Conservation (phyloP, 106 monocot genomes). For the Allium cepa region DNA sequence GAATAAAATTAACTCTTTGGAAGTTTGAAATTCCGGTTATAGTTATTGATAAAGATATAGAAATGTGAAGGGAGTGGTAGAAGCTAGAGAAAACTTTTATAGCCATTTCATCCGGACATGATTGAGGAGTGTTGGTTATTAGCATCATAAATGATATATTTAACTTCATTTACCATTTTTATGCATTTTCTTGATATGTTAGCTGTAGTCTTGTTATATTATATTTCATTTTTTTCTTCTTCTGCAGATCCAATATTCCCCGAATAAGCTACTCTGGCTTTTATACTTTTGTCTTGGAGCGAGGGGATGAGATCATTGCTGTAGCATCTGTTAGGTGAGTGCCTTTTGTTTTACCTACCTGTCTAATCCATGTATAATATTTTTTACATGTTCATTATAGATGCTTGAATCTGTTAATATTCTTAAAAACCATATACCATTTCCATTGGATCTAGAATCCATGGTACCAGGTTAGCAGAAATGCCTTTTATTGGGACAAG, state of each 20-base stretch:
- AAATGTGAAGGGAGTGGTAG: too few relatives aligned
- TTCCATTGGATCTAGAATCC: conserved; percentile 43
- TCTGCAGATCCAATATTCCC: conserved; percentile 82
- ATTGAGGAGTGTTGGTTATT: too few relatives aligned
- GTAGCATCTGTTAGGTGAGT: conserved; percentile 80
- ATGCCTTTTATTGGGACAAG: conserved; percentile 97
- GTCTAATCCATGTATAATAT: too few relatives aligned
- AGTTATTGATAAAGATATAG: too few relatives aligned
- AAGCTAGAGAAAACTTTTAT: too few relatives aligned
- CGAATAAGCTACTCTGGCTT: conserved; percentile 75
- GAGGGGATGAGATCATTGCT: conserved; percentile 82
- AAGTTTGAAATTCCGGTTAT: too few relatives aligned
- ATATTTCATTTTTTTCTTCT: background rate
- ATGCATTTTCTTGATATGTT: too few relatives aligned
- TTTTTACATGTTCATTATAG: background rate
- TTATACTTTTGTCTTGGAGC: conserved; percentile 83
- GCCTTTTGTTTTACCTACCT: background rate
- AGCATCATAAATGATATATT: too few relatives aligned
- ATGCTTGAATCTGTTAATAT: background rate
- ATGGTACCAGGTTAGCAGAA: conserved; percentile 76
- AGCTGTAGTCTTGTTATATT: too few relatives aligned
- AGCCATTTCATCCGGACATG: too few relatives aligned
- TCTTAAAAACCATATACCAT: background rate
- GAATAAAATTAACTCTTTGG: too few relatives aligned
- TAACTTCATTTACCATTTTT: too few relatives aligned